Base-by-base conservation (phyloP, 2,329 filamentous ascomycete genomes). In the Fusarium udum region DNA sequence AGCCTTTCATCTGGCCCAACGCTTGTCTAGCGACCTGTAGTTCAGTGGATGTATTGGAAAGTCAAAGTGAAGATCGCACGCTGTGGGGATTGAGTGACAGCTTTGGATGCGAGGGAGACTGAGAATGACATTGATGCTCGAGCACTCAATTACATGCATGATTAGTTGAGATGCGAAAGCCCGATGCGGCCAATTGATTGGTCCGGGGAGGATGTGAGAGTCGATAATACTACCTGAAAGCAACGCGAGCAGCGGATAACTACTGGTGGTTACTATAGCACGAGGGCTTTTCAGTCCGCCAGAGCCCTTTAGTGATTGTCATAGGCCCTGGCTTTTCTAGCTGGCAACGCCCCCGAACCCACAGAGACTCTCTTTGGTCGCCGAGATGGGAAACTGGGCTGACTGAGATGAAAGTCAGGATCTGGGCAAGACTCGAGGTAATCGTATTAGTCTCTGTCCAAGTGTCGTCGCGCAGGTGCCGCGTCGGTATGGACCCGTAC, bases 61-160 rank as follows among this genome's bases (percentile, higher is more conserved):
- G 43, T 56, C 31, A 49, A 67, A 37, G 16, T 55, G 60, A 46
- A 63, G 64, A 51, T 61, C 42, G 63, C 51, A 60, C 48, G 57
- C 63, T 49, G 40, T 62, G 71, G 59, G 52, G 43, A 20, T 58
- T 67, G 40, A 40, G 51, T 45, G 32, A 53, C 31, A 59, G 58
- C n/a, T 24, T 26, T 31, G 36, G 55, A 64, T 52, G 53, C 39
- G 42, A 73, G 70, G 66, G 66, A 71, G 48, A 49, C 40, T 43
- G 57, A 46, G 48, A 26, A 58, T 36, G 31, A 40, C 34, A 51
- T 58, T 60, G 42, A 61, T 63, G 65, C 62, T 65, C 48, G 40
- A 48, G 40, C n/a, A 61, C 70, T 68, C 67, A 40, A 71, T 77
- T 74, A 77, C 76, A 78, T 77, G 75, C 76, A 75, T 77, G 69